Conservation (phyloP, 345 rosid species). For the Acer saccharum region DNA sequence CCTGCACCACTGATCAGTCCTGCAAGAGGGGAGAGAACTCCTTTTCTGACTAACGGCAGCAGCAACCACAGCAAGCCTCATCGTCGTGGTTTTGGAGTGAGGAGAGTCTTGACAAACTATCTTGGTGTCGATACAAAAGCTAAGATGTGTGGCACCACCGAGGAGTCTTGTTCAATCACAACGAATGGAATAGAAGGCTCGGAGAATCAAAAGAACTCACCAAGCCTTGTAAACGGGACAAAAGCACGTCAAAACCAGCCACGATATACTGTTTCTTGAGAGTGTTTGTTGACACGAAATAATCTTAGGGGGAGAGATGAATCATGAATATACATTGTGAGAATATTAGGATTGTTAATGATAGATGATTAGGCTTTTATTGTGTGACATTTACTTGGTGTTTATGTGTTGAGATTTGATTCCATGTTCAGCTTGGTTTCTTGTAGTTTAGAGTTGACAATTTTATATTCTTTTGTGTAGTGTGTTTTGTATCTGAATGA, state of each 20-base stretch:
- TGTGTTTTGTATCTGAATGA: constrained; percentile 3
- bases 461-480: not conserved
- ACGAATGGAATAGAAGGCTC: constrained; percentile 26
- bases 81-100: constrained; percentile 89
- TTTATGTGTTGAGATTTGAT: not conserved
- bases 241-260: constrained; percentile 35
- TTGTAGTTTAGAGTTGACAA: not conserved
- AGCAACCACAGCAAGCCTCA: constrained; percentile 43
- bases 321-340: not conserved
- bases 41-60: constrained; percentile 49
- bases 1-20: constrained; percentile 69
- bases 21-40: constrained; percentile 63
- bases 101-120: constrained; percentile 70
- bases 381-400: constrained; percentile 3
- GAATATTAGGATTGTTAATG: constrained; percentile 2
- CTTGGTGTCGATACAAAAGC: constrained; percentile 73
- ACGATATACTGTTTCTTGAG: constrained; percentile 46
- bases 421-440: not conserved
- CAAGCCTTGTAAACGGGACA: constrained; percentile 20
- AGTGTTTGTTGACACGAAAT: not conserved
- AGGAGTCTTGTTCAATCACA: constrained; percentile 35
- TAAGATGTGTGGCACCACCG: constrained; percentile 51
- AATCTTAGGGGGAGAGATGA: not conserved
- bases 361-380: not conserved
- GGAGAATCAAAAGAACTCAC: constrained; percentile 26